A percentile compares a stretch with the other conserved stretches of the same genome.
phyloP scores from a whole-genome alignment of 176 grass and related monocot genomes.

The Secale cereale region DNA sequence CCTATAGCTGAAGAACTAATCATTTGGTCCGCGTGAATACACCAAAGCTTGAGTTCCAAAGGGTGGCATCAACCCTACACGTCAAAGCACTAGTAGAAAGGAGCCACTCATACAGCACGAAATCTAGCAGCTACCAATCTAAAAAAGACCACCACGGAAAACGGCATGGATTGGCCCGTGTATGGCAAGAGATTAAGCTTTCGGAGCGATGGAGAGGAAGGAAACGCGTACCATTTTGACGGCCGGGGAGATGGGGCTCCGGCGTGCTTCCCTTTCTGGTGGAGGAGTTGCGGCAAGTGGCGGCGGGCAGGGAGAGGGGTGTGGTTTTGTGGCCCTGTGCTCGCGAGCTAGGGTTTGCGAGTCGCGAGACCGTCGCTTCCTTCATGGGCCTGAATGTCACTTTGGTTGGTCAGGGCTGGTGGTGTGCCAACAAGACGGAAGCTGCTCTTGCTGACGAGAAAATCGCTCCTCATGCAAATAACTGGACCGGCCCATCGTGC shows the following conservation, averaged over 20 bases:
- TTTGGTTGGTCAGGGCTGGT: no score
- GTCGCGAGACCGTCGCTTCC: background rate
- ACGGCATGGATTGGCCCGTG: background rate
- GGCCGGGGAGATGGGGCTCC: conserved; percentile 1
- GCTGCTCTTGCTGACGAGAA: no score
- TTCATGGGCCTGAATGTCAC: background rate
- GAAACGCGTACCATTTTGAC: conserved; percentile 42
- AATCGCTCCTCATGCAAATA: no score
- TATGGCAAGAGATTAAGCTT: background rate
- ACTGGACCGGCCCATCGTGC: no score
- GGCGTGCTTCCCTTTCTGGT: background rate
- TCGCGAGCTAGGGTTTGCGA: conserved; percentile 19
- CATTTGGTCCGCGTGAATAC: background rate
- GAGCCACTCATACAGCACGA: background rate
- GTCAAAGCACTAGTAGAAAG: background rate
- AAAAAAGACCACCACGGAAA: background rate
- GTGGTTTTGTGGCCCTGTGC: conserved; percentile 3
- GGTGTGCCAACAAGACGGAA: no score
- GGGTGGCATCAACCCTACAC: background rate
- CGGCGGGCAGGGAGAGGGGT: background rate
- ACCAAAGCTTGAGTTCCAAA: background rate
- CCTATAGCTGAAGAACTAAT: no score
- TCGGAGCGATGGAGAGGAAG: background rate
- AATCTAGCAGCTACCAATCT: background rate
- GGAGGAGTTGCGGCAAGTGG: conserved; percentile 13